These are phyloP conservation scores for Saccharomyces uvarum DNA, from an alignment of 1,139 yeast species.

Conservation along the genomic window DNA sequence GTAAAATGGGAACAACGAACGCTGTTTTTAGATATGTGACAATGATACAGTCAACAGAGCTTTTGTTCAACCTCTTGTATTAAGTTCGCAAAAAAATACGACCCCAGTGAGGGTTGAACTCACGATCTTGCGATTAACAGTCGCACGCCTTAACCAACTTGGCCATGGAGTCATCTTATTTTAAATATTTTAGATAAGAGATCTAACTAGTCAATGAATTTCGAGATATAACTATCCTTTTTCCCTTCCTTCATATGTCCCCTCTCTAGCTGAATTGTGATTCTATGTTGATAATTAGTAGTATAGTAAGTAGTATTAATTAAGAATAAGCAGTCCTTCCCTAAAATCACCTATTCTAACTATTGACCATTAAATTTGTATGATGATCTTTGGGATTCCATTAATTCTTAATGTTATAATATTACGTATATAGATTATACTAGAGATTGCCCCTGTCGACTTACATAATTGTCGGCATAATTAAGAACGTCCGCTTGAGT, in stretches of 20 bases:
- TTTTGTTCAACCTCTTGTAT: background rate
- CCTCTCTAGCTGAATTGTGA: background rate
- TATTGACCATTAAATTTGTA: no score
- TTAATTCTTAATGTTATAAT: no score
- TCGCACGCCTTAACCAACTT: slow-evolving; percentile 28
- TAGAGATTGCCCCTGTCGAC: background rate
- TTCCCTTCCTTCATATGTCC: background rate
- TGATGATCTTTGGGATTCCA: no score
- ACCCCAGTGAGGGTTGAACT: slow-evolving; percentile 28
- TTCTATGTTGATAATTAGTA: no score
- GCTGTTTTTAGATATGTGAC: background rate
- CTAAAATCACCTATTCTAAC: no score
- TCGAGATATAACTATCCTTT: background rate
- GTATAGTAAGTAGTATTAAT: no score
- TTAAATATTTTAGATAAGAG: no score
- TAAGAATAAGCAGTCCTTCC: no score
- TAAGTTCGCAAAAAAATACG: slow-evolving; percentile 4
- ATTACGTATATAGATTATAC: no score
- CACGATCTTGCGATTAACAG: slow-evolving; percentile 29
- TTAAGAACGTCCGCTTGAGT: background rate
- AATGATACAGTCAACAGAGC: background rate
- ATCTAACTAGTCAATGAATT: background rate
- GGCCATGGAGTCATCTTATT: slow-evolving; percentile 22
- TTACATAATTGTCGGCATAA: background rate
- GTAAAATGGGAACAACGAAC: background rate